Evolutionary conservation across 1,284 basidiomycete genomes (phyloP).

Genomic region (Marasmius sp.): DNA sequence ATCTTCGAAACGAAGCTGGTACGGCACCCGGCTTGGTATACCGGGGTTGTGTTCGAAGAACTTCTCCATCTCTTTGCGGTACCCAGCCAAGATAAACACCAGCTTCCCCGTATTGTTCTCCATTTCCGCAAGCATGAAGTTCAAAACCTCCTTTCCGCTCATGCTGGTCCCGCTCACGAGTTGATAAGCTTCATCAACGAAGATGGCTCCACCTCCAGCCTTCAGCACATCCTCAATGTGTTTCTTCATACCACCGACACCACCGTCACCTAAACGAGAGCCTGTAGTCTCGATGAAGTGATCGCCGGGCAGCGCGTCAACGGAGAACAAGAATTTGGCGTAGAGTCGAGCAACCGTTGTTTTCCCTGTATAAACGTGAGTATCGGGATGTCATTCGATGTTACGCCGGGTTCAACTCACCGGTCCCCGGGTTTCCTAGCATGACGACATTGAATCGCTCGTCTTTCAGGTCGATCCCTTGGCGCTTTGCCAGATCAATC

Average conservation of each 20-base stretch:
- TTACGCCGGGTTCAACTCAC: conserved; percentile 26
- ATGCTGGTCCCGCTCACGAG: conserved; percentile 46
- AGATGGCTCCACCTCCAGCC: conserved; percentile 60
- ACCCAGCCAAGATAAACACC: conserved; percentile 72
- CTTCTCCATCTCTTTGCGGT: conserved; percentile 68
- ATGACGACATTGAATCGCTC: conserved; percentile 57
- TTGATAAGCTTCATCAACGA: conserved; percentile 71
- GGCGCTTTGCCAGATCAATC: conserved; percentile 47
- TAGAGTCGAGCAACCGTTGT: conserved; percentile 68
- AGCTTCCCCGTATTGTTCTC: conserved; percentile 63
- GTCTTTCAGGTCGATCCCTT: conserved; percentile 43
- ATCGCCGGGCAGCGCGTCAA: conserved; percentile 51
- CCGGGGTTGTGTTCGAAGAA: conserved; percentile 77
- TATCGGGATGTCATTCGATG: not conserved
- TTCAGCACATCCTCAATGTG: conserved; percentile 45
- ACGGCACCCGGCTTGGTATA: conserved; percentile 60
- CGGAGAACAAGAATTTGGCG: conserved; percentile 56
- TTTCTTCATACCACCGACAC: conserved; percentile 51
- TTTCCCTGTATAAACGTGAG: conserved; percentile 45
- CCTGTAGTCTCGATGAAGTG: conserved; percentile 64
- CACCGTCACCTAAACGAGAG: conserved; percentile 54
- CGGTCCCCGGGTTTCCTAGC: conserved; percentile 65
- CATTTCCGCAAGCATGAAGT: conserved; percentile 70
- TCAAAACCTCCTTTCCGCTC: conserved; percentile 55
- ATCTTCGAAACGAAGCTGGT: conserved; percentile 58